Evolutionary conservation across 192 early-diverging fungal species (phyloP).

Genomic region (Piromyces sp.): DNA sequence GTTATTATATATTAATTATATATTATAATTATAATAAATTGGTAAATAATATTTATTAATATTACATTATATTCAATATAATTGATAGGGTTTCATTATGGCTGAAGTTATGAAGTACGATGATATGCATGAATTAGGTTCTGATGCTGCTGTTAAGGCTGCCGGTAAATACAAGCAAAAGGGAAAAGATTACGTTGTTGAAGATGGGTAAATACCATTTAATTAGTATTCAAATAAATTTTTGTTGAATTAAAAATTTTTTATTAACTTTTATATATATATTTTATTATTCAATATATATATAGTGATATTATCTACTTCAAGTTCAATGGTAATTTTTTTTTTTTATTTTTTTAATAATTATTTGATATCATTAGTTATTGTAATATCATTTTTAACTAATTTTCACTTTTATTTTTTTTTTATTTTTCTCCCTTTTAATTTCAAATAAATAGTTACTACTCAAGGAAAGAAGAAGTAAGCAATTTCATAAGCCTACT

Average conservation of each 20-base stretch:
- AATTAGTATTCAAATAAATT: too few species aligned
- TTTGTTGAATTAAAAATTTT: too few species aligned
- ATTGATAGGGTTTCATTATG: conserved; percentile 59
- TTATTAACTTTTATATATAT: too few species aligned
- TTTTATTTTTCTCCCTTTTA: too few species aligned
- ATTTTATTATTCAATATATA: too few species aligned
- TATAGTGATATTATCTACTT: neutral
- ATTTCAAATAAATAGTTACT: neutral
- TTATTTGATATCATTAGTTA: too few species aligned
- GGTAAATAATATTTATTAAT: too few species aligned
- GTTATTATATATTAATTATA: conserved; percentile 17
- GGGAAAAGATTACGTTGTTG: conserved; percentile 80
- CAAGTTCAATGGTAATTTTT: neutral
- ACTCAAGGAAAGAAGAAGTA: neutral
- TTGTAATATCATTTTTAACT: too few species aligned
- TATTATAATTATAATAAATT: conserved; percentile 31
- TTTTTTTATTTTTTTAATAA: neutral
- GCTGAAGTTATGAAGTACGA: conserved; percentile 80
- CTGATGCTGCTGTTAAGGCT: conserved; percentile 78
- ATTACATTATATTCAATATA: too few species aligned
- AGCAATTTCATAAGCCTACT: neutral
- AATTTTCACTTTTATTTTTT: neutral
- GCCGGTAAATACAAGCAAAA: conserved; percentile 77
- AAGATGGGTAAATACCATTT: conserved; percentile 59
- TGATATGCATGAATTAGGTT: conserved; percentile 66